Base-by-base conservation (phyloP, 2,329 filamentous ascomycete genomes). In the Ceratocystis diversiconidia region DNA sequence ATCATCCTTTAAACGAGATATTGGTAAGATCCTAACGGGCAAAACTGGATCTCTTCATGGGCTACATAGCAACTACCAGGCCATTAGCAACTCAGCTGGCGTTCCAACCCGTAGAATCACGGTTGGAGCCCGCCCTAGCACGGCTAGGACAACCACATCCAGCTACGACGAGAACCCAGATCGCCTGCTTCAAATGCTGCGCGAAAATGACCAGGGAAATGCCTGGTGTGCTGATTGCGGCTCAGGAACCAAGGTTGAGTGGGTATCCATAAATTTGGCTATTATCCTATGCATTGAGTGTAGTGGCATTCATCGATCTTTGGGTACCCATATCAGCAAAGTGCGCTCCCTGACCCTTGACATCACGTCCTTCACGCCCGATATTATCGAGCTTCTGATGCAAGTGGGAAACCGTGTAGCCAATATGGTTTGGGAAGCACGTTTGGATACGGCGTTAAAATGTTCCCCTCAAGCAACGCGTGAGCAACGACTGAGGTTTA, bases 251-350 rank as follows among this genome's bases (percentile, higher is more conserved):
- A 97, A 96, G 77, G 92, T 96, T 25, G 94, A 99, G 75, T 99
- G 94, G 94, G 94, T 97, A 32, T 97, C 94, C 0, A 96, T 99
- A 76, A 99, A 99, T 72, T 81, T 99, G 3, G 94, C 90, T 59
- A 96, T 99, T 67, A 87, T 99, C 64, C 82, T 99, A 22, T 99
- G 94, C 77, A 96, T 96, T 73, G 92, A 99, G 75, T 99, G 94
- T 76, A 96, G 92, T 73, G 94, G 94, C 69, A 96, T 99, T 68
- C 94, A 99, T 75, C 86, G 94, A 52, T 97, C 92, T 0, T 81
- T 99, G 2, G 94, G 94, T 12, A 99, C 94, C 1, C 94, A 99
- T 74, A 96, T 99, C 72, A 96, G 91, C 75, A 99, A 99, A 77
- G 85, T 99, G 50, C 88, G 94, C 64, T 97, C 94, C 12, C 81